phyloP scores from a whole-genome alignment of 2,329 filamentous ascomycete genomes.

The Hypoxylon sp. region DNA sequence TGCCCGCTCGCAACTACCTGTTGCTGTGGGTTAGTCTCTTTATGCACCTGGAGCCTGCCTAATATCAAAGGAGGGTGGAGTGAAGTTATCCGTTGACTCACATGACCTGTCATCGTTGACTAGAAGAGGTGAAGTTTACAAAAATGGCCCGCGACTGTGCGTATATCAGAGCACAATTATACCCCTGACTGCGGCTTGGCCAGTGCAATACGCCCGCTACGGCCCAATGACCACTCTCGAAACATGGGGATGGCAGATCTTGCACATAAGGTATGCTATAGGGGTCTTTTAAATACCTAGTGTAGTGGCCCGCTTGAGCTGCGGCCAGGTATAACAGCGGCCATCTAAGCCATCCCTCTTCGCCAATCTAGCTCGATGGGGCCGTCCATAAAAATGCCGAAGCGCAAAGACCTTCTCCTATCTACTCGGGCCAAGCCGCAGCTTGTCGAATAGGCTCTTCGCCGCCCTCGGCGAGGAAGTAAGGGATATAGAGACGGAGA shows the following conservation, averaged over 20 bases:
- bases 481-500: conserved; percentile 16
- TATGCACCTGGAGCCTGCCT: conserved; percentile 38
- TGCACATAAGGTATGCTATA: conserved; percentile 19
- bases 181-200: conserved; percentile 33
- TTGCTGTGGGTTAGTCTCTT: conserved; percentile 26
- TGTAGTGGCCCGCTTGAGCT: conserved; percentile 32
- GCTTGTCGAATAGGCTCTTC: conserved; percentile 5
- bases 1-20: conserved; percentile 1
- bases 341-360: conserved; percentile 18
- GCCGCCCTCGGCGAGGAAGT: conserved; percentile 5
- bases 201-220: conserved; percentile 23
- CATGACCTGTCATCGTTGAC: conserved; percentile 34
- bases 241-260: conserved; percentile 34
- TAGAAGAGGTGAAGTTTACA: conserved; percentile 23
- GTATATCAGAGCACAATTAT: conserved; percentile 38
- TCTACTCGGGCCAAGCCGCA: conserved; percentile 11
- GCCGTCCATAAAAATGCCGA: conserved; percentile 19
- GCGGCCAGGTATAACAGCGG: conserved; percentile 27
- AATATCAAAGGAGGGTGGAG: conserved; percentile 38
- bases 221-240: conserved; percentile 26
- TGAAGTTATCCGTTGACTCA: conserved; percentile 36
- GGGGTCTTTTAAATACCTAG: conserved; percentile 19
- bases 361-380: conserved; percentile 27
- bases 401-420: conserved; percentile 11
- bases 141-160: conserved; percentile 26